Evolutionary conservation across 345 rosid genomes (phyloP).

Genomic region (Isatis tinctoria): DNA sequence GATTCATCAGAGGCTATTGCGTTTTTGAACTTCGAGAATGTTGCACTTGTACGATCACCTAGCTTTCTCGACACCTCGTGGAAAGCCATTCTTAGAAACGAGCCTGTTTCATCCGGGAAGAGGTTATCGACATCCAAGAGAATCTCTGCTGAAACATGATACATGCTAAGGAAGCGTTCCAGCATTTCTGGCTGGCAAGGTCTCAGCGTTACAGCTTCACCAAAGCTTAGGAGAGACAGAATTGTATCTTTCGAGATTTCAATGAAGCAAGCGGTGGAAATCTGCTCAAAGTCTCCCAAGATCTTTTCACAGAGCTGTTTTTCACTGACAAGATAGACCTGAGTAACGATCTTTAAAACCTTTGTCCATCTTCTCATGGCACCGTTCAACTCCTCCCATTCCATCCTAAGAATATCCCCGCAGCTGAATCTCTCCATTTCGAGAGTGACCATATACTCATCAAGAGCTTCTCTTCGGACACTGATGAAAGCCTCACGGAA

Average conservation of each 20-base stretch:
- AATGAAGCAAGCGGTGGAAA: conserved; percentile 40
- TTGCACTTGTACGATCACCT: conserved; percentile 38
- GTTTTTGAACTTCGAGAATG: conserved; percentile 46
- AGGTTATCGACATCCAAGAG: conserved; percentile 47
- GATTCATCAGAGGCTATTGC: conserved; percentile 47
- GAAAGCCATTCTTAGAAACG: conserved; percentile 49
- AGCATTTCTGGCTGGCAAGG: conserved; percentile 59
- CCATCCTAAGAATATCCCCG: conserved; percentile 54
- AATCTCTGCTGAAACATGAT: conserved; percentile 50
- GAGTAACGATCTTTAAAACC: conserved; percentile 48
- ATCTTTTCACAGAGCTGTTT: conserved; percentile 58
- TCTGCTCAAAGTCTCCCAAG: conserved; percentile 45
- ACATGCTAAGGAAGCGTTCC: conserved; percentile 65
- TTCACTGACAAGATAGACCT: conserved; percentile 55
- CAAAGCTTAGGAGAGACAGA: conserved; percentile 60
- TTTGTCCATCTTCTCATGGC: conserved; percentile 66
- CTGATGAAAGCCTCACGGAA: conserved; percentile 48
- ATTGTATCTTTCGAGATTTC: conserved; percentile 49
- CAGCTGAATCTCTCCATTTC: conserved; percentile 50
- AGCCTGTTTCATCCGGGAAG: conserved; percentile 45
- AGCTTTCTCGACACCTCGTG: conserved; percentile 42
- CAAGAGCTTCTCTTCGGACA: conserved; percentile 51
- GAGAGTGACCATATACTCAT: conserved; percentile 48
- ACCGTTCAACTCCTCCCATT: conserved; percentile 45
- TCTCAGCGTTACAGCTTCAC: conserved; percentile 64